Evolutionary conservation across 192 early-diverging fungal species (phyloP).

Genomic region (Dissophora ornata): DNA sequence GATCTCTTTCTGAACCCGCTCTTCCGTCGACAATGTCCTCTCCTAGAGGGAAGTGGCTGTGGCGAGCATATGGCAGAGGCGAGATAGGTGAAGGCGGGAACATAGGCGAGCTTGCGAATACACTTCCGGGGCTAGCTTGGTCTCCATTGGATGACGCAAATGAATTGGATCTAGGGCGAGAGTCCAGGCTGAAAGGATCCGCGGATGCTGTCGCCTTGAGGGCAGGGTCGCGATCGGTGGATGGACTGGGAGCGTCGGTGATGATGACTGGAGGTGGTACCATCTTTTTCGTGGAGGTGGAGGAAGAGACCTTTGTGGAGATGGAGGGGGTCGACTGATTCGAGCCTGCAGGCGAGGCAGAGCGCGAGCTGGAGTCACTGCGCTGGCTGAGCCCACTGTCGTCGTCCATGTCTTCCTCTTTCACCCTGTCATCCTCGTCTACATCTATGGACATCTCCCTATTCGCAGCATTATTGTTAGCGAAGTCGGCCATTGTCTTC

Average conservation of each 20-base stretch:
- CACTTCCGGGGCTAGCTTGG: conserved; percentile 19
- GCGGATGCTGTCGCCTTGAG: background rate
- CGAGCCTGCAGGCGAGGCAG: conserved; percentile 4
- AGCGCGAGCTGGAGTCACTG: background rate
- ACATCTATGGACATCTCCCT: conserved; percentile 34
- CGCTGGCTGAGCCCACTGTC: conserved; percentile 4
- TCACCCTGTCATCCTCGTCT: conserved; percentile 18
- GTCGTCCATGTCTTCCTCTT: conserved; percentile 11
- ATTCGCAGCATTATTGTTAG: background rate
- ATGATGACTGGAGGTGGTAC: conserved; percentile 44
- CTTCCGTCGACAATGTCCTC: conserved; percentile 7
- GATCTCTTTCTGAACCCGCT: conserved; percentile 4
- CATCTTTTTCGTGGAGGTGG: conserved; percentile 17
- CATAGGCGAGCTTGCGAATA: conserved; percentile 16
- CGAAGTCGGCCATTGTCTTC: background rate
- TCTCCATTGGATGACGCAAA: conserved; percentile 31
- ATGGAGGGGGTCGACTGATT: background rate
- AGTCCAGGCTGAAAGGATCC: conserved; percentile 28
- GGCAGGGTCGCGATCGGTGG: conserved; percentile 7
- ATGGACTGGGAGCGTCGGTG: conserved; percentile 38
- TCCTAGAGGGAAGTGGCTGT: conserved; percentile 12
- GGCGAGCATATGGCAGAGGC: conserved; percentile 9
- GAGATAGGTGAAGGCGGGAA: conserved; percentile 44
- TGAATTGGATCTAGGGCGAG: conserved; percentile 38
- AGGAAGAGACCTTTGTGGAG: conserved; percentile 7